phyloP scores from a whole-genome alignment of 2,329 filamentous ascomycete genomes.

The Ilyonectria destructans region DNA sequence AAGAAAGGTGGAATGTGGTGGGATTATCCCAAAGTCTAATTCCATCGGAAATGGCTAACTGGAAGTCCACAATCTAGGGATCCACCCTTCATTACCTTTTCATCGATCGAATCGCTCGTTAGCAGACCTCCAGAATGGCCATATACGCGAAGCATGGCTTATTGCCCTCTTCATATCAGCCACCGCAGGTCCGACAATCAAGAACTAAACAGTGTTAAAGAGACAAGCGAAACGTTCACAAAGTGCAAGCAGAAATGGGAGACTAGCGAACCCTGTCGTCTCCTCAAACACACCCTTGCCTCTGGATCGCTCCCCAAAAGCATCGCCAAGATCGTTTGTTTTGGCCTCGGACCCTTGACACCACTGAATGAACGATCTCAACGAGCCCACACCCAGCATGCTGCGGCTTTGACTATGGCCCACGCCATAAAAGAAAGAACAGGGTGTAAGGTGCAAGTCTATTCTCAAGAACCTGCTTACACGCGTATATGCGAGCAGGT shows the following conservation, averaged over 20 bases:
- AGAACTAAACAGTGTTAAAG: background rate
- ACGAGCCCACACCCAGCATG: background rate
- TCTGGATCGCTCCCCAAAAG: background rate
- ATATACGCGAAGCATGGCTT: background rate
- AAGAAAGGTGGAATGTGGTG: background rate
- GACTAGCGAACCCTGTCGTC: background rate
- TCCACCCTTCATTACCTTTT: background rate
- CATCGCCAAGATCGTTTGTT: conserved; percentile 4
- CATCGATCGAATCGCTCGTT: background rate
- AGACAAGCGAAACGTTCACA: background rate
- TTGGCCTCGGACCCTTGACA: background rate
- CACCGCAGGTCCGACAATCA: no score
- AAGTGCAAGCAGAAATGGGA: background rate
- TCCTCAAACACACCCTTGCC: background rate
- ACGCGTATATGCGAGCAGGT: background rate
- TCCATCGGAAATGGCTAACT: background rate
- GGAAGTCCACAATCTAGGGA: background rate
- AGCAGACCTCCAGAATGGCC: background rate
- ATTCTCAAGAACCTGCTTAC: background rate
- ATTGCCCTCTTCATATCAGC: background rate
- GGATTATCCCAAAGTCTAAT: background rate
- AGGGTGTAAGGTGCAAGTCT: background rate
- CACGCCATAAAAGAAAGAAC: background rate
- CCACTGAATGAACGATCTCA: background rate
- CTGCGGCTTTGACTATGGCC: background rate